phyloP scores from a whole-genome alignment of 768 basidiomycete genomes.

The Tricholoma terreum region DNA sequence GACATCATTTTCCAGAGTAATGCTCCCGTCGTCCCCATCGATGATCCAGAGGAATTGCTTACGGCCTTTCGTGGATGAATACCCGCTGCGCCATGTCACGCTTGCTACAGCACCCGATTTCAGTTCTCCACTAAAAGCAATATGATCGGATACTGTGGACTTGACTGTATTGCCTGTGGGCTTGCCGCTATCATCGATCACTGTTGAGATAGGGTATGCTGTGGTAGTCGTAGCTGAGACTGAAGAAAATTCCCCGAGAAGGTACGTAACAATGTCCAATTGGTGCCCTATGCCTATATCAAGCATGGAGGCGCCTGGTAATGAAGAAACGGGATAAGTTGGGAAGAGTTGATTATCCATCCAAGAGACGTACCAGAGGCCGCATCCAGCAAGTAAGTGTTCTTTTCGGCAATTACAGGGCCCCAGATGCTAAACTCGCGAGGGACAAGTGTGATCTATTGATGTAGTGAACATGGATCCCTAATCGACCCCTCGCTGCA shows the following conservation, averaged over 20 bases:
- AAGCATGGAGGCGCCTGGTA: constrained; percentile 26
- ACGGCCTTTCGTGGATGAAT: constrained; percentile 18
- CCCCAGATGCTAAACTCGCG: not conserved
- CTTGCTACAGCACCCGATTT: constrained; percentile 27
- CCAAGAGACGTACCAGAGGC: not conserved
- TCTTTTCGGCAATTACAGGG: not conserved
- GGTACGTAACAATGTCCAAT: constrained; percentile 24
- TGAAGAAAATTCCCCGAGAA: constrained; percentile 31
- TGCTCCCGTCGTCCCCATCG: constrained; percentile 31
- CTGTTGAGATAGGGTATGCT: constrained; percentile 22
- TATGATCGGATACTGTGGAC: not conserved
- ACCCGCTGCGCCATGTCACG: constrained; percentile 23
- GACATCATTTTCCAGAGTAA: constrained; percentile 20
- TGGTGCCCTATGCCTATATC: constrained; percentile 27
- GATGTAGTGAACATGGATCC: too few species aligned
- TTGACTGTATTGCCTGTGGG: not conserved
- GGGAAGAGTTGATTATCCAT: not conserved
- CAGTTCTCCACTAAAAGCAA: constrained; percentile 26
- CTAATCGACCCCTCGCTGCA: not conserved
- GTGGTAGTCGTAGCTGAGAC: constrained; percentile 23
- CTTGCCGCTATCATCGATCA: constrained; percentile 17
- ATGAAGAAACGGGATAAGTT: not conserved
- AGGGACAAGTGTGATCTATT: not conserved
- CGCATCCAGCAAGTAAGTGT: not conserved
- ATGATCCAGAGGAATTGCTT: constrained; percentile 30